phyloP scores from a whole-genome alignment of 345 rosid species.

The Eutrema yunnanense region DNA sequence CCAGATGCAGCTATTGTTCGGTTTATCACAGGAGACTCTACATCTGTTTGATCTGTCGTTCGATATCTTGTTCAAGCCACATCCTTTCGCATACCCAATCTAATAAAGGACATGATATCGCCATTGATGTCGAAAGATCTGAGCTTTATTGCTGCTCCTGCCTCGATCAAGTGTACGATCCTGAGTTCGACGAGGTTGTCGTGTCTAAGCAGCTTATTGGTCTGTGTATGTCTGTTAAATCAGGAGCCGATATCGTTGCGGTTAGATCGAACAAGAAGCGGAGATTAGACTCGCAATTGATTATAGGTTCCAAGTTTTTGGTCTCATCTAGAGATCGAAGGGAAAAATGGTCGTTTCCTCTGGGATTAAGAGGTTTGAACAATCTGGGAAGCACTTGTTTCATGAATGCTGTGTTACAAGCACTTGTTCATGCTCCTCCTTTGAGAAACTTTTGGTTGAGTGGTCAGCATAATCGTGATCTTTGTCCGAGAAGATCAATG shows the following conservation, averaged over 20 bases:
- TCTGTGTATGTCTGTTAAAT: constrained; percentile 31
- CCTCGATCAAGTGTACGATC: constrained; percentile 80
- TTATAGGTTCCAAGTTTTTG: constrained; percentile 38
- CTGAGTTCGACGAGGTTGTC: constrained; percentile 68
- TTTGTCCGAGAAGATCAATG: constrained; percentile 39
- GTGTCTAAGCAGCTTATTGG: constrained; percentile 43
- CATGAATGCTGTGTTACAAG: constrained; percentile 92
- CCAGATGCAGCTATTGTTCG: constrained; percentile 61
- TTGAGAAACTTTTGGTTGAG: constrained; percentile 69
- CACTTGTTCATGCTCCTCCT: constrained; percentile 81
- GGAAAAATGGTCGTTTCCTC: constrained; percentile 58
- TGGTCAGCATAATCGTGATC: constrained; percentile 60
- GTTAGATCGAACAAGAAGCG: constrained; percentile 61
- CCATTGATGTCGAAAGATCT: constrained; percentile 72
- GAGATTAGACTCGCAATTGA: constrained; percentile 50
- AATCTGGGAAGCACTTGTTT: constrained; percentile 89
- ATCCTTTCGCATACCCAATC: constrained; percentile 55
- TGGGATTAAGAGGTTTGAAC: constrained; percentile 82
- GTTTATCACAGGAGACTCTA: constrained; percentile 46
- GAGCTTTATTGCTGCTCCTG: constrained; percentile 86
- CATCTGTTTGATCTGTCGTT: constrained; percentile 68
- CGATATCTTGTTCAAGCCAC: constrained; percentile 63
- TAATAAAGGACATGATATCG: constrained; percentile 56
- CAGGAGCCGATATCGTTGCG: constrained; percentile 30
- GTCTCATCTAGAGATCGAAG: constrained; percentile 46